Percentiles rank a stretch among this genome's conserved stretches.
phyloP scores from a whole-genome alignment of 1,284 basidiomycete species.

The Ganoderma meredithae region DNA sequence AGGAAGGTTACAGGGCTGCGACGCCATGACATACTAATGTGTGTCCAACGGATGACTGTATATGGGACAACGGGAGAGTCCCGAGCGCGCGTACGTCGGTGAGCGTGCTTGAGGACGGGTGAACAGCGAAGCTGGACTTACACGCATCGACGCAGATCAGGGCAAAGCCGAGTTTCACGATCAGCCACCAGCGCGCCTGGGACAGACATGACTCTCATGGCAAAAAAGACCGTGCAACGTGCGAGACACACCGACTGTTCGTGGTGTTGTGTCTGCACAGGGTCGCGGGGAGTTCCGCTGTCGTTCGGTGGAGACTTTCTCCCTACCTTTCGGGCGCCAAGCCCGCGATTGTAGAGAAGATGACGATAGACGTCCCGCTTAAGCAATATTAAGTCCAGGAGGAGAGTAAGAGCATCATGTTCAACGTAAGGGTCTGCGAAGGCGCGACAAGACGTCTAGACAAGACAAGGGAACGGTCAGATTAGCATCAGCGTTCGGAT shows the following conservation, averaged over 20 bases:
- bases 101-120: background rate
- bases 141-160: constrained; percentile 74
- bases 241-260: constrained; percentile 19
- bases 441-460: constrained; percentile 56
- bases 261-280: constrained; percentile 15
- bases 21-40: constrained; percentile 54
- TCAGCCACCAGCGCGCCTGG: constrained; percentile 64
- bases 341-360: constrained; percentile 87
- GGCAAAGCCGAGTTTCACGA: constrained; percentile 62
- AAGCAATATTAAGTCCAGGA: constrained; percentile 87
- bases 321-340: constrained; percentile 59
- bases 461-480: constrained; percentile 17
- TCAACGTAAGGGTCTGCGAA: constrained; percentile 94
- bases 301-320: constrained; percentile 22
- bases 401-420: constrained; percentile 79
- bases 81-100: background rate
- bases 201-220: constrained; percentile 2
- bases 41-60: constrained; percentile 79
- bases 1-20: constrained; percentile 1
- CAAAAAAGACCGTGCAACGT: background rate
- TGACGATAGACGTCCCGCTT: constrained; percentile 90
- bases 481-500: constrained; percentile 22
- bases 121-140: constrained; percentile 45
- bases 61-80: background rate
- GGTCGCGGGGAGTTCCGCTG: constrained; percentile 1